Evolutionary conservation across 176 grass and related monocot genomes (phyloP), one percentile per base, ranked within the genome.

Genomic region (Neostapfia colusana): DNA sequence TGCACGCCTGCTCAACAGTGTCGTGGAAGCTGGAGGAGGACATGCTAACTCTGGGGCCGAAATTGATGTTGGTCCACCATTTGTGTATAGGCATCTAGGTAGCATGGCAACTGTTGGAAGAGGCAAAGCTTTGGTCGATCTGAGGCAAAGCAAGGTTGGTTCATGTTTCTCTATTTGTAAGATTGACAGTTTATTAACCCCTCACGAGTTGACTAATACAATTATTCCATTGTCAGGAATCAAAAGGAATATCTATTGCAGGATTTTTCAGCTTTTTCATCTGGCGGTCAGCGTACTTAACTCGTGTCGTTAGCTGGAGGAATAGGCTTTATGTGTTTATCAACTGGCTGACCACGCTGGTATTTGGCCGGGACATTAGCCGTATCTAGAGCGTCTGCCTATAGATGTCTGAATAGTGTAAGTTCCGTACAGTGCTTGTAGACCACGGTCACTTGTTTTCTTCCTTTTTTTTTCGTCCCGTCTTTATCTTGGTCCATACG

Each of bases 61-160:
- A 24, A 54, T 82, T 24, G 85, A 92, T n/a, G 78, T 90, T 8
- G 95, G 91, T 18, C 79, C 84, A 59, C 81, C 85, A 39, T 98
- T 98, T 82, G 91, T 92, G 58, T 98, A 98, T 72, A 83, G 69
- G 73, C 95, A 98, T 92, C 63, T 98, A 41, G 95, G 95, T 4
- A 98, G 95, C 49, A 98, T 94, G 95, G 95, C 95, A 10, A 90
- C 86, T 49, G 87, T 98, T 73, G 95, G 95, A 65, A 92, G 95
- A 86, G 85, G 94, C 77, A 98, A 98, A 92, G 95, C 95, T 85
- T 80, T 98, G 65, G 91, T 94, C 0, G 95, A 98, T 79, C 77
- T 98, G 49, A 86, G 95, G 45, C 84, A 98, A 72, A 94, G 85
- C 89, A 99, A 99, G 87, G 95, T 95, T 60, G 14, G 53, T 54